These are phyloP conservation scores for Metschnikowia chrysomelidarum DNA, from an alignment of 805 yeast species.

Conservation along the genomic window DNA sequence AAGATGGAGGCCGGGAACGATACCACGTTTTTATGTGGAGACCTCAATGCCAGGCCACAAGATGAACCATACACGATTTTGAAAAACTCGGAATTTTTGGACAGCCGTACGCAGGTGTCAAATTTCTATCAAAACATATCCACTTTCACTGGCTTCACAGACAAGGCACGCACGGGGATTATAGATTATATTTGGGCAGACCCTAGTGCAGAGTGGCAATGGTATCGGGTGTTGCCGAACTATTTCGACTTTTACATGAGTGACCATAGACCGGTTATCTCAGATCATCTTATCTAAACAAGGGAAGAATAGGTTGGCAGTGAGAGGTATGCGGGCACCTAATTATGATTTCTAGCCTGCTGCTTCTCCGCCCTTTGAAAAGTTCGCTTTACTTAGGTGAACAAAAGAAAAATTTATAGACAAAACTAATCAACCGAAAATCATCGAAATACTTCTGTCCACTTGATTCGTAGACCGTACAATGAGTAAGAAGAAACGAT, in stretches of 20 bases:
- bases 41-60: constrained; percentile 40
- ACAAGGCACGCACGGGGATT: constrained; percentile 25
- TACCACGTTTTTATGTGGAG: constrained; percentile 43
- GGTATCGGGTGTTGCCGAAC: constrained; percentile 38
- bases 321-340: too few species aligned
- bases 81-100: constrained; percentile 35
- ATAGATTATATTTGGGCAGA: constrained; percentile 48
- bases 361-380: too few species aligned
- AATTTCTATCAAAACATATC: constrained; percentile 41
- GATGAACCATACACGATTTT: constrained; percentile 43
- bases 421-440: too few species aligned
- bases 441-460: too few species aligned
- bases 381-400: too few species aligned
- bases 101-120: constrained; percentile 31
- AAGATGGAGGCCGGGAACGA: constrained; percentile 34
- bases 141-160: constrained; percentile 54
- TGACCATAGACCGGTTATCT: constrained; percentile 42
- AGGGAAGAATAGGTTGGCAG: too few species aligned
- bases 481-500: too few species aligned
- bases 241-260: constrained; percentile 34
- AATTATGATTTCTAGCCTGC: too few species aligned
- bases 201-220: constrained; percentile 11
- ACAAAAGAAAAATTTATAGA: too few species aligned
- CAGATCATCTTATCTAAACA: constrained; percentile 17
- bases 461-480: too few species aligned